Evolutionary conservation across 371 early-diverging fungal genomes (phyloP), one percentile per base, ranked within the genome.

Genomic region (Syncephalastrum racemosum): DNA sequence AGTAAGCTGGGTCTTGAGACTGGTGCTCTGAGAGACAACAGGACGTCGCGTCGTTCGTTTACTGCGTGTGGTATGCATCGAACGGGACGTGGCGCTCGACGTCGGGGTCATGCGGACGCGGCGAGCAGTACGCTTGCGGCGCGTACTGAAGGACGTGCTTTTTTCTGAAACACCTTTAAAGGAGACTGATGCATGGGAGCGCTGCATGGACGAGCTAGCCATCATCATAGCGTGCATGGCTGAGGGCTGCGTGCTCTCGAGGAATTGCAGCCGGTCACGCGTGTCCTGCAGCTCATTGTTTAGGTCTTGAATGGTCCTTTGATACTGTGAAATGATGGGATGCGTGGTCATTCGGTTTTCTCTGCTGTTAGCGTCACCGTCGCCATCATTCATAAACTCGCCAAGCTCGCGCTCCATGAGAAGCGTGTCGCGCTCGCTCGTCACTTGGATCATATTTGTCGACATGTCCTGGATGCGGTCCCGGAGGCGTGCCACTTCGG

Each of bases 381-480:
- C 46, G 45, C 56, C 59, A 16, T 60, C 42, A 27, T 58, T 56
- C 53, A 76, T 70, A 31, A 74, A 70, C 39, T 67, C 75, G 10
- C 68, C 67, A 14, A 75, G 64, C 47, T 78, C 83, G 40, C 78
- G 75, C 51, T 85, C 83, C 62, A 83, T 79, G 36, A 83, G 48
- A 15, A 85, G 60, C 1, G 84, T 82, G 42, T 87, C 85, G 41
- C 84, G 83, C 56, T 87, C 85, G 18, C 82, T 82, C 3, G 79
- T 74, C n/a, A 74, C 73, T 62, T 79, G 73, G 16, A 76, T 73
- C 22, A 87, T 56, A 53, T 81, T 75, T 0, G 67, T 64, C 5
- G 71, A 71, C 53, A 71, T 66, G 44, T 77, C 78, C 24, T 76
- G 73, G 22, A 84, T 61, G 31, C 84, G 83, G 45, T 82, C 81